Evolutionary conservation across 257 asterid genomes (phyloP).

Genomic region (Thymus mandschuricus): DNA sequence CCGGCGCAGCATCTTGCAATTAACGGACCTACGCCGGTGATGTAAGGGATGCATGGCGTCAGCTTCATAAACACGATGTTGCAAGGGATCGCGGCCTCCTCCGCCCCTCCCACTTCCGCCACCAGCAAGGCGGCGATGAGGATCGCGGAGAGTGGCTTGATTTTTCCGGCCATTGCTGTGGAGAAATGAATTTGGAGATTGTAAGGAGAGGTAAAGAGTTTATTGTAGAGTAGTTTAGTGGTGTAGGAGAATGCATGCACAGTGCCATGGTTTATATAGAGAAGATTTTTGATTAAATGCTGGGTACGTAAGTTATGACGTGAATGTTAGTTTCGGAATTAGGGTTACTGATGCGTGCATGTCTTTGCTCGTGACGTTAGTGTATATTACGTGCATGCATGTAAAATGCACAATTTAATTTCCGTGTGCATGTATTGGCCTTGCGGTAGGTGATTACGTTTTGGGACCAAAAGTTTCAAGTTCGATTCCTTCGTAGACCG

Average conservation of each 20-base stretch:
- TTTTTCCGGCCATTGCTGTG: background rate
- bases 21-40: background rate
- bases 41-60: slow-evolving; percentile 29
- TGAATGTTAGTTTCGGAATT: too few species aligned
- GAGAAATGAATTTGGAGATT: background rate
- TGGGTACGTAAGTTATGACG: too few species aligned
- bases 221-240: background rate
- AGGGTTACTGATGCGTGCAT: too few species aligned
- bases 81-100: slow-evolving; percentile 25
- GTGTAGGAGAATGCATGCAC: background rate
- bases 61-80: slow-evolving; percentile 3
- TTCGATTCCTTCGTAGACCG: too few species aligned
- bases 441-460: too few species aligned
- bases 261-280: too few species aligned
- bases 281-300: too few species aligned
- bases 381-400: too few species aligned
- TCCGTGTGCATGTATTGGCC: too few species aligned
- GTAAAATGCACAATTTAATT: too few species aligned
- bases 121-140: background rate
- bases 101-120: background rate
- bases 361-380: too few species aligned
- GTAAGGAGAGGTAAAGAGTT: background rate
- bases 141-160: slow-evolving; percentile 12
- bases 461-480: too few species aligned
- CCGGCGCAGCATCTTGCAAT: slow-evolving; percentile 12